Percentiles rank a stretch among this genome's conserved stretches.
Evolutionary conservation across 2,329 filamentous ascomycete species (phyloP).

Genomic region (Atkinsonella hypoxylon): DNA sequence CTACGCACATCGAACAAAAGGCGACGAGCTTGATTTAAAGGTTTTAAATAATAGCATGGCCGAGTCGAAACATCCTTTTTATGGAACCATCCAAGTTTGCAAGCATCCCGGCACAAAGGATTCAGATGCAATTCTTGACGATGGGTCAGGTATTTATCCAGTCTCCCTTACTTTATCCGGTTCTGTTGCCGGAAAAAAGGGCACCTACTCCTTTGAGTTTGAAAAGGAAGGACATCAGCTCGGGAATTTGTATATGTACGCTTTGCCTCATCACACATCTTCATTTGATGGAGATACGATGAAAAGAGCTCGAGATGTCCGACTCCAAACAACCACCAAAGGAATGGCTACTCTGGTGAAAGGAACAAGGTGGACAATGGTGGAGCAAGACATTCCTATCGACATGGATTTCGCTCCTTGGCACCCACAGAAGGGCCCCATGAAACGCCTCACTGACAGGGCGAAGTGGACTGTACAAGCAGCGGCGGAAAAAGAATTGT

Average conservation of each 20-base stretch:
- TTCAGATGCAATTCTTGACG: constrained; percentile 61
- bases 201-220: constrained; percentile 64
- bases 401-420: constrained; percentile 72
- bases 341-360: constrained; percentile 63
- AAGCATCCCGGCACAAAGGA: constrained; percentile 51
- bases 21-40: constrained; percentile 52
- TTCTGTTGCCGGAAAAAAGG: constrained; percentile 42
- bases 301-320: constrained; percentile 41
- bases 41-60: constrained; percentile 55
- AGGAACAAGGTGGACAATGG: constrained; percentile 65
- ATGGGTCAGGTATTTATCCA: constrained; percentile 64
- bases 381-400: constrained; percentile 59
- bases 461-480: constrained; percentile 47
- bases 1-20: constrained; percentile 54
- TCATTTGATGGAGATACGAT: constrained; percentile 53
- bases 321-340: constrained; percentile 74
- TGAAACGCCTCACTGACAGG: constrained; percentile 35
- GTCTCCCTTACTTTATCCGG: constrained; percentile 53
- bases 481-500: constrained; percentile 59
- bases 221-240: constrained; percentile 52
- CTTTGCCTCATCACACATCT: constrained; percentile 71
- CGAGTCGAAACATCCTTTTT: constrained; percentile 54
- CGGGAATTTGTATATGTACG: constrained; percentile 66
- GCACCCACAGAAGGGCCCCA: constrained; percentile 40
- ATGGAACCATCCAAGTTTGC: constrained; percentile 69